Base-by-base conservation (phyloP, 176 grass and related monocot species). In the Puya raimondii region DNA sequence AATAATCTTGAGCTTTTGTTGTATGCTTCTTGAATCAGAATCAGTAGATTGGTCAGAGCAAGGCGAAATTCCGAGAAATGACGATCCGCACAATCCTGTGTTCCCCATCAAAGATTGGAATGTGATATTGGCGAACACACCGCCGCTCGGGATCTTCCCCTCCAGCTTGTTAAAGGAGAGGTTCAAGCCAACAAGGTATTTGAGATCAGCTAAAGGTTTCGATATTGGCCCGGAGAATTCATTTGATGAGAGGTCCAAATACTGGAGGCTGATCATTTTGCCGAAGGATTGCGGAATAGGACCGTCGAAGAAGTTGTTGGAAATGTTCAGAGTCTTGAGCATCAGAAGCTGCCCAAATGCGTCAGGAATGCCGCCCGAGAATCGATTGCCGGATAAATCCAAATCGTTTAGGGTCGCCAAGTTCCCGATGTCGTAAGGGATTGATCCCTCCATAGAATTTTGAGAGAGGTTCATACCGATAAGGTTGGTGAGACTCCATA, bases 81-180 rank as follows among this genome's bases (percentile, higher is more conserved):
- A 47, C 29, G 51, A 3, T 33, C 67, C 66, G 3, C 67, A 78
- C 69, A 78, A 49, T 58, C 22, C 53, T 11, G 9, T 26, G 33
- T 78, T 78, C 16, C 66, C 51, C 64, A 71, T 67, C 25, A 78
- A 50, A 48, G 23, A 78, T 78, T 71, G 17, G 23, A 63, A 20
- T 16, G 76, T 70, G 20, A 70, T 70, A 47, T 78, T 78, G 51
- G 53, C 15, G 47, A 78, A 78, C 6, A 71, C 20, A 4, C 76
- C 76, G 8, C 76, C 76, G 18, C 14, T 4, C 9, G 76, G 76
- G 47, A 70, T 61, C 53, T 71, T 42, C 64, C 76, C 76, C 17
- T 64, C 67, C 52, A 78, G 51, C 12, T 63, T 50, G 18, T 78
- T 78, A 33, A 57, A 78, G 50, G 76, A 78, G 33, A 78, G 67